Conservation (phyloP, 345 rosid genomes). For the Eucalyptus victrix region DNA sequence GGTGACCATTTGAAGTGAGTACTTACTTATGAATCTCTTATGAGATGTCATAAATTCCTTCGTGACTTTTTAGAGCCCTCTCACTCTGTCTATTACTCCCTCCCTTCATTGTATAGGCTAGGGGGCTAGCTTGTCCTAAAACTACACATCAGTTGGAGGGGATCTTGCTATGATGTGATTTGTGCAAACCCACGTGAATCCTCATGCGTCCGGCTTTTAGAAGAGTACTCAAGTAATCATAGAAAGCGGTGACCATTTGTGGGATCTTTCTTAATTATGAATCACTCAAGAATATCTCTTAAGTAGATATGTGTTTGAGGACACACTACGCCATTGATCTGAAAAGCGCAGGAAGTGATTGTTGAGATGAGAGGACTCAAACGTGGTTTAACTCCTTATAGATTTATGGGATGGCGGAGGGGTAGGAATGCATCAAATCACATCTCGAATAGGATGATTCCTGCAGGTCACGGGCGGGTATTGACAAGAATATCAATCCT, state of each 20-base stretch:
- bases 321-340: neutral
- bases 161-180: neutral
- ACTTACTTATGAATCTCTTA: neutral
- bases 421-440: neutral
- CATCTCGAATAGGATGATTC: neutral
- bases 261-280: neutral
- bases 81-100: neutral
- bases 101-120: neutral
- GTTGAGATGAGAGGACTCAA: neutral
- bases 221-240: neutral
- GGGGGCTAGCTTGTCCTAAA: neutral
- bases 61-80: too few relatives aligned
- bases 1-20: neutral
- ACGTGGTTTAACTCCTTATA: rapidly evolving
- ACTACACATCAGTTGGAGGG: neutral
- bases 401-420: neutral
- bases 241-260: neutral
- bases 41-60: rapidly evolving
- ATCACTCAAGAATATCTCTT: neutral
- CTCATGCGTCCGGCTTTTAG: neutral
- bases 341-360: neutral
- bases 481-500: neutral
- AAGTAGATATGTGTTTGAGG: neutral
- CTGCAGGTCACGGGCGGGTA: neutral
- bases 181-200: neutral